phyloP scores from a whole-genome alignment of 2,329 filamentous ascomycete genomes.

The Thielaviopsis musarum region DNA sequence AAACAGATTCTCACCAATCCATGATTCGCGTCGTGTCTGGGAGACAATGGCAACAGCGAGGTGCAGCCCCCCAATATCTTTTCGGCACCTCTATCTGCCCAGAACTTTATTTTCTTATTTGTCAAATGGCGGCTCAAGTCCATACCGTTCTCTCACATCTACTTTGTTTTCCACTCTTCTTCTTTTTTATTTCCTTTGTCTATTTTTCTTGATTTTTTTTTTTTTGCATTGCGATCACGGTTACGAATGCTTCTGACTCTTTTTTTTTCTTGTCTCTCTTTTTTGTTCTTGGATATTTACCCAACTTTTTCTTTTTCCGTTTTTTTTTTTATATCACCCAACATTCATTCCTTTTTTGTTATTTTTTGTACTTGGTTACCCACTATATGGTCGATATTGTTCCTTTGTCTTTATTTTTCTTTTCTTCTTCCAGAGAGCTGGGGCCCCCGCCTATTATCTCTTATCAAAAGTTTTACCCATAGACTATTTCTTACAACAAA shows the following conservation, averaged over 20 bases:
- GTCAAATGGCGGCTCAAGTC: constrained; percentile 1
- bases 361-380: no score
- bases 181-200: constrained; percentile 3
- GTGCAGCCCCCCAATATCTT: neutral
- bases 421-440: neutral
- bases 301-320: neutral
- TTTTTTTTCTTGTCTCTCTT: constrained; percentile 2
- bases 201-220: constrained; percentile 8
- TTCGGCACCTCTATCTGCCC: neutral
- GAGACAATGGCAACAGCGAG: neutral
- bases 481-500: no score
- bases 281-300: neutral
- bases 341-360: neutral
- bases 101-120: neutral
- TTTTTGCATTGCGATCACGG: constrained; percentile 9
- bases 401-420: neutral
- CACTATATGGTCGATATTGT: no score
- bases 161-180: neutral
- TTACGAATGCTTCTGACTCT: constrained; percentile 12
- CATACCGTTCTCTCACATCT: neutral
- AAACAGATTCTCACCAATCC: neutral
- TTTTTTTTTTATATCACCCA: neutral
- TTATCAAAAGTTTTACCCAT: neutral
- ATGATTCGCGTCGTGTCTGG: neutral
- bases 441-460: neutral